These are phyloP conservation scores for Cercospora nicotianae DNA, from an alignment of 2,329 filamentous ascomycete species.

Conservation along the genomic window DNA sequence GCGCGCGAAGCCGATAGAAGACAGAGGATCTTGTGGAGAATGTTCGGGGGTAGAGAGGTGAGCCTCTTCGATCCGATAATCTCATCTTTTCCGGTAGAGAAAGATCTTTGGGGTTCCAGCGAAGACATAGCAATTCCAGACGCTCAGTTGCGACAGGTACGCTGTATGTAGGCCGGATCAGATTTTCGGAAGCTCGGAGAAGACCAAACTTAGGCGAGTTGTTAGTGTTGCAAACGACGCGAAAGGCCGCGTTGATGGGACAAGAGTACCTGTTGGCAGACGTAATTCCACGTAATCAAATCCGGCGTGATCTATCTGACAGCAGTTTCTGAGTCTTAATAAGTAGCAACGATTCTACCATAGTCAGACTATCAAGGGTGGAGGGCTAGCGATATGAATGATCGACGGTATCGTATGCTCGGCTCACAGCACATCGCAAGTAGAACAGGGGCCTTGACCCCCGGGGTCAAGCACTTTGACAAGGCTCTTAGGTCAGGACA, in stretches of 20 bases:
- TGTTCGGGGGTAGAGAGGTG: background rate
- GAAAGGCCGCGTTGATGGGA: background rate
- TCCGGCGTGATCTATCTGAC: background rate
- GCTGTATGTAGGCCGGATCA: background rate
- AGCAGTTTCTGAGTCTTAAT: background rate
- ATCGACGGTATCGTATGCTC: background rate
- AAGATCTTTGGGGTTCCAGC: background rate
- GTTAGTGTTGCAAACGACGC: background rate
- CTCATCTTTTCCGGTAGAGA: background rate
- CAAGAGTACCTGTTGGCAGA: background rate
- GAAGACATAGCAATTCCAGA: background rate
- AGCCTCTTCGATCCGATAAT: background rate
- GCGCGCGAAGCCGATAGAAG: background rate
- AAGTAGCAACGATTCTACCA: background rate
- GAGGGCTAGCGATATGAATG: background rate
- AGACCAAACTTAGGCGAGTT: background rate
- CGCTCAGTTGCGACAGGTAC: background rate
- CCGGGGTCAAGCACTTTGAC: background rate
- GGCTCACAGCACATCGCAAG: background rate
- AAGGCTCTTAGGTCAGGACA: background rate
- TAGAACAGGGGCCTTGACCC: background rate
- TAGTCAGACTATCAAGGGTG: background rate
- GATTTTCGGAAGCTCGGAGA: background rate
- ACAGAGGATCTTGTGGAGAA: background rate
- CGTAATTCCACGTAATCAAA: background rate